Evolutionary conservation across 495 filamentous ascomycete genomes (phyloP).

Genomic region (Symbiotaphrina buchneri): DNA sequence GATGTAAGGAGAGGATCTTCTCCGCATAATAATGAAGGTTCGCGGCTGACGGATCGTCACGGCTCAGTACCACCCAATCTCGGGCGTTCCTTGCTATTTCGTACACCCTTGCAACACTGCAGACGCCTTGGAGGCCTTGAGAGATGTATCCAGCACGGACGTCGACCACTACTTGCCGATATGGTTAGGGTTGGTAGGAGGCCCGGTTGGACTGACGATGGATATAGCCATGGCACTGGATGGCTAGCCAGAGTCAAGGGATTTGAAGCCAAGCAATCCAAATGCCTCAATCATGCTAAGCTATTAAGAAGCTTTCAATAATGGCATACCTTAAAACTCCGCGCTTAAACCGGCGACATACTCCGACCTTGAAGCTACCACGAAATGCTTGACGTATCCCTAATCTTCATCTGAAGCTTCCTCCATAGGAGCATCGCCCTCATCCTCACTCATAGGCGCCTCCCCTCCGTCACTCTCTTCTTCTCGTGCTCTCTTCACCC

Average conservation of each 20-base stretch:
- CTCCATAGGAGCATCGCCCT: constrained; percentile 13
- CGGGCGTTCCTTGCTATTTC: constrained; percentile 52
- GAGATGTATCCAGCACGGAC: constrained; percentile 22
- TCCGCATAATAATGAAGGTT: no score
- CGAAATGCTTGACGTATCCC: no score
- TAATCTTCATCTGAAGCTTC: constrained; percentile 12
- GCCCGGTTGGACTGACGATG: constrained; percentile 49
- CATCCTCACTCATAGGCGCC: constrained; percentile 10
- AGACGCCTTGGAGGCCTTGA: constrained; percentile 38
- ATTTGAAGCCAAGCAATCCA: no score
- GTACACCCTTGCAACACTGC: constrained; percentile 74
- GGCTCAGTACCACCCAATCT: constrained; percentile 57
- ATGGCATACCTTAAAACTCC: no score
- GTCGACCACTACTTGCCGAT: constrained; percentile 49
- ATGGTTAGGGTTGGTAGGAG: constrained; percentile 62
- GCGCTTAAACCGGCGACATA: no score
- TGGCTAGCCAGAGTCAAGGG: no score
- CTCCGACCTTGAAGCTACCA: no score
- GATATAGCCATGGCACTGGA: no score
- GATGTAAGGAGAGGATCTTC: no score
- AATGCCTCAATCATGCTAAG: no score
- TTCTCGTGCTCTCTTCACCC: constrained; percentile 11
- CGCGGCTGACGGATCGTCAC: constrained; percentile 1
- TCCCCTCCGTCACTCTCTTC: constrained; percentile 12
- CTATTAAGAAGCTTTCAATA: no score